Evolutionary conservation across 176 grass and related monocot species (phyloP).

Genomic region (Rhynchospora pubera): DNA sequence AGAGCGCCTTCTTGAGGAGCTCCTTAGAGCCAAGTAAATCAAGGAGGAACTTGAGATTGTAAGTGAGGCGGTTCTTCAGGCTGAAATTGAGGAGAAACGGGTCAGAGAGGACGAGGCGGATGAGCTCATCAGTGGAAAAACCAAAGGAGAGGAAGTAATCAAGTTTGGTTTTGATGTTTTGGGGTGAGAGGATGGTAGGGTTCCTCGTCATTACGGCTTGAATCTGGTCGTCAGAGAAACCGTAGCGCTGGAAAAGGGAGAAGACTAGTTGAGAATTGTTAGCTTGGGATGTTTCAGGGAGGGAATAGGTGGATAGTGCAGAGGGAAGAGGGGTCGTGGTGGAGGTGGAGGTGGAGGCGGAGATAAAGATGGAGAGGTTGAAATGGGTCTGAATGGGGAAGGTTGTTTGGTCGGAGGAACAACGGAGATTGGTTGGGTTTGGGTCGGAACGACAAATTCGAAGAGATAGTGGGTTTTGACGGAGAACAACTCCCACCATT

Average conservation of each 20-base stretch:
- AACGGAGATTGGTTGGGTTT: neutral
- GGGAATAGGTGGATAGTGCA: neutral
- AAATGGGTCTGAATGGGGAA: neutral
- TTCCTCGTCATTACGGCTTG: neutral
- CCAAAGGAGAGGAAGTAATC: constrained; percentile 29
- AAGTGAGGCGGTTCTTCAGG: constrained; percentile 7
- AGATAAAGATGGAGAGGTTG: neutral
- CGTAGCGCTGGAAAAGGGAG: constrained; percentile 32
- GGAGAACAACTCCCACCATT: no score
- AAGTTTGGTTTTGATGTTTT: constrained; percentile 39
- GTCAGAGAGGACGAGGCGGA: neutral
- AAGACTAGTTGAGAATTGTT: constrained; percentile 14
- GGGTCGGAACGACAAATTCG: neutral
- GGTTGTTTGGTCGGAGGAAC: neutral
- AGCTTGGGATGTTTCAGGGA: no score
- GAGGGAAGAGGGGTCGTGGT: neutral
- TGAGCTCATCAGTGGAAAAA: neutral
- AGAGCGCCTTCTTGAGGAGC: neutral
- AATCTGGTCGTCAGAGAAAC: constrained; percentile 34
- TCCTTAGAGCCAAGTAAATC: neutral
- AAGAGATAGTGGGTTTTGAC: neutral
- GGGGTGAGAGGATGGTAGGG: constrained; percentile 12
- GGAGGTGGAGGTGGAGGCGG: no score
- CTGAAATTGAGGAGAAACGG: neutral
- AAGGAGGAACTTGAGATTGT: neutral